Evolutionary conservation across 495 filamentous ascomycete genomes (phyloP).

Genomic region (Aspergillus kassunensis): DNA sequence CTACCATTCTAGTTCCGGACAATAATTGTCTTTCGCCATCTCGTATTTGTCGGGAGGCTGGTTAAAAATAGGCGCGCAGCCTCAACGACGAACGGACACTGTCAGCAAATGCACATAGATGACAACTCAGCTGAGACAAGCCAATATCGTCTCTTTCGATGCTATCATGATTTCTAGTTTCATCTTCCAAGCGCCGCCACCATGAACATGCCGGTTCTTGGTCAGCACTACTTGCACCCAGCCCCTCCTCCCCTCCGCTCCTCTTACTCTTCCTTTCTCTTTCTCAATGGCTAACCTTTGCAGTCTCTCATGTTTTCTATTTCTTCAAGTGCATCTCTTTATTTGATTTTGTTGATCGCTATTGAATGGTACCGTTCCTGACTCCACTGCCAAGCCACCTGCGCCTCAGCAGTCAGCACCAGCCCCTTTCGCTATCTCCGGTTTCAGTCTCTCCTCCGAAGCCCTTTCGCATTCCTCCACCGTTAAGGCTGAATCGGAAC

Average conservation of each 20-base stretch:
- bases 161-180: not conserved
- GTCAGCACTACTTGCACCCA: no score
- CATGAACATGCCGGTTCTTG: not conserved
- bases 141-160: not conserved
- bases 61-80: not conserved
- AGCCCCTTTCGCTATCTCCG: not conserved
- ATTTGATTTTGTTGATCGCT: no score
- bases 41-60: not conserved
- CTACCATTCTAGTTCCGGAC: conserved; percentile 50
- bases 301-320: no score
- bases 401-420: conserved; percentile 14
- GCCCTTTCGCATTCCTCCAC: not conserved
- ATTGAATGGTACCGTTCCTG: not conserved
- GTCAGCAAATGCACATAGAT: no score
- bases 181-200: not conserved
- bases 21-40: not conserved
- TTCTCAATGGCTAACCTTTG: no score
- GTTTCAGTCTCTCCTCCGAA: not conserved
- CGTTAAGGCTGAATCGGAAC: conserved; percentile 7
- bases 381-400: conserved; percentile 19
- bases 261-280: no score
- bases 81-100: not conserved
- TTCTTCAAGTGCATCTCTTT: no score
- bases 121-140: no score
- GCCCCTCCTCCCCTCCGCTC: no score